phyloP scores from a whole-genome alignment of 352 stramenopile genomes.

The Phytophthora sansomeana region DNA sequence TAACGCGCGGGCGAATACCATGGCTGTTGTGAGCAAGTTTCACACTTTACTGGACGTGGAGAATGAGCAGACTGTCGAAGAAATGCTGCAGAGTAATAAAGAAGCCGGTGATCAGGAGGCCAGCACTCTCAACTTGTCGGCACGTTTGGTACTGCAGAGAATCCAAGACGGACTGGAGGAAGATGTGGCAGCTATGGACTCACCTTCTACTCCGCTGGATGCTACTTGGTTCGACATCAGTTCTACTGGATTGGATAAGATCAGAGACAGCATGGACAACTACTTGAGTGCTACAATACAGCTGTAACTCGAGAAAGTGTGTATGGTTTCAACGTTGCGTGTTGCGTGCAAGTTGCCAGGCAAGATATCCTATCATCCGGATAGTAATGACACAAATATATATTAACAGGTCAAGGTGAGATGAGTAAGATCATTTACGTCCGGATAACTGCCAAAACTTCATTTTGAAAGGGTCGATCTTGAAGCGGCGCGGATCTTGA shows the following conservation, averaged over 20 bases:
- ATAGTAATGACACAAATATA: not conserved
- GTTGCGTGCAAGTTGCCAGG: not conserved
- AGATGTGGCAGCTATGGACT: constrained; percentile 12
- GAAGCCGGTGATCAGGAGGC: constrained; percentile 6
- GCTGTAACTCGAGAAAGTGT: constrained; percentile 10
- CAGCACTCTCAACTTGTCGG: constrained; percentile 16
- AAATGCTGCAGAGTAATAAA: constrained; percentile 32
- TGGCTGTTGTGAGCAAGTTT: constrained; percentile 28
- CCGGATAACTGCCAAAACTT: not conserved
- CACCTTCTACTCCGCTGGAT: constrained; percentile 26
- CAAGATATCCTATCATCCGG: not conserved
- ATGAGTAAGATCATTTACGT: too few species aligned
- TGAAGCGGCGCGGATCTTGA: constrained; percentile 13
- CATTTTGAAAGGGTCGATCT: constrained; percentile 3
- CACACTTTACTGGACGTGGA: constrained; percentile 31
- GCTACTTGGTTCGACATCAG: constrained; percentile 46
- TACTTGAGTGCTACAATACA: constrained; percentile 33
- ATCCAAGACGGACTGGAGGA: constrained; percentile 35
- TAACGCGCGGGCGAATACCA: constrained; percentile 4
- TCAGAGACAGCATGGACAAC: constrained; percentile 25
- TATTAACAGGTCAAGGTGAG: not conserved
- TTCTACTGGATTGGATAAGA: constrained; percentile 34
- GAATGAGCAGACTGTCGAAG: constrained; percentile 14
- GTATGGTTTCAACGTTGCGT: not conserved
- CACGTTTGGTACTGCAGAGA: constrained; percentile 32